Conservation (phyloP, 495 filamentous ascomycete species). For the Talaromyces stipitatus region DNA sequence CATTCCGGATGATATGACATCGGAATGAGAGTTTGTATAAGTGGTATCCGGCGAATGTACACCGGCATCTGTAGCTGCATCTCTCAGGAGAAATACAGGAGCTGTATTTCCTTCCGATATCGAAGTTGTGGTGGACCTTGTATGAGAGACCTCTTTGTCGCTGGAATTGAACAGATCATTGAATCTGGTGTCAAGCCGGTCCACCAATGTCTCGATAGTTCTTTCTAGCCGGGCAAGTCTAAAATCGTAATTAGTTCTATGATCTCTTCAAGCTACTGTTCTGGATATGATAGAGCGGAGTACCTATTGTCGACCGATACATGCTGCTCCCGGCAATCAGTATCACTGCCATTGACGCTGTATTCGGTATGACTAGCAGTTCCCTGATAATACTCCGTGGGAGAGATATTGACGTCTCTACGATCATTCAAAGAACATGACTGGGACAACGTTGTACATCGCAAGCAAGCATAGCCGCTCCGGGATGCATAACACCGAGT, state of each 20-base stretch:
- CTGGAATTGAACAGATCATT: constrained; percentile 1
- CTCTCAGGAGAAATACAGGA: constrained; percentile 27
- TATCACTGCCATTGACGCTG: not conserved
- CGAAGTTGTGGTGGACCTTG: constrained; percentile 2
- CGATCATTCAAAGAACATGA: constrained; percentile 18
- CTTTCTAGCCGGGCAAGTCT: constrained; percentile 29
- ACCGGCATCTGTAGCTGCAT: constrained; percentile 26
- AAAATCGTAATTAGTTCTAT: not conserved
- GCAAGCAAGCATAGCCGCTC: constrained; percentile 23
- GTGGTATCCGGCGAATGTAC: constrained; percentile 15
- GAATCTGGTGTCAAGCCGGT: constrained; percentile 19
- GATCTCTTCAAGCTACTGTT: not conserved
- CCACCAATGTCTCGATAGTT: constrained; percentile 23
- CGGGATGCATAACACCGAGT: constrained; percentile 36
- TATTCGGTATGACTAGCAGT: too few species aligned
- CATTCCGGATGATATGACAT: constrained; percentile 3
- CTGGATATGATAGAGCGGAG: not conserved
- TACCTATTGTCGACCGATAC: not conserved
- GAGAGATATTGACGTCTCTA: too few species aligned
- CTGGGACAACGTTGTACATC: constrained; percentile 31
- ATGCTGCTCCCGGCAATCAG: not conserved
- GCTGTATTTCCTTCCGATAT: constrained; percentile 18
- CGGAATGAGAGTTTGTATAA: not conserved
- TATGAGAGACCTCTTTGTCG: not conserved
- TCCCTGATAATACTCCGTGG: too few species aligned